Base-by-base conservation (phyloP, 2,329 filamentous ascomycete genomes). In the Exophiala sp. region DNA sequence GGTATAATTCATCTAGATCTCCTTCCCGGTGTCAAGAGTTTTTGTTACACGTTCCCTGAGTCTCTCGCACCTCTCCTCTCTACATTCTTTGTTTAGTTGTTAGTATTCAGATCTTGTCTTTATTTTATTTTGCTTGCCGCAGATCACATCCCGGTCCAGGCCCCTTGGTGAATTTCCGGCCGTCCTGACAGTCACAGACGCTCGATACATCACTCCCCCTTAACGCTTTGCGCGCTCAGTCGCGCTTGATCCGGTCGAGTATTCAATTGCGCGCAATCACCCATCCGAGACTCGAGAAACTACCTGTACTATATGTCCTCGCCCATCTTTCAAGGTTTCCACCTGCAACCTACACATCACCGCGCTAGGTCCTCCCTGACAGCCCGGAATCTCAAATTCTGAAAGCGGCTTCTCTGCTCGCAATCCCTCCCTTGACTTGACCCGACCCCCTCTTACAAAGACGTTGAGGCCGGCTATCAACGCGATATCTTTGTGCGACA, bases 301-400 rank as follows among this genome's bases (percentile, higher is more conserved):
- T 53, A 57, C 54, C 51, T 56, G 54, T 56, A 46, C 44, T 39
- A 44, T 53, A 40, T 42, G 22, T 30, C 39, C 45, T 23, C 24
- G 39, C 39, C 32, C 39, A 27, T 34, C 41, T 34, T 47, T 45
- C 24, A 50, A 41, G 50, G 48, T 41, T 51, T 46, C 51, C 54
- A 37, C 39, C 40, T 43, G 46, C 42, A 40, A 47, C 29, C 41
- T 41, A 53, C 44, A 45, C 50, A 44, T 38, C 40, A 19, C 19
- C 37, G 51, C 29, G 18, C 38, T 40, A 43, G 43, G 30, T 46
- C 43, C 41, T 35, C 42, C 47, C 29, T 57, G 54, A 57, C 54
- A 57, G 50, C 37, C 16, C 41, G 40, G 38, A 50, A 57, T 53
- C 51, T 54, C 54, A 57, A 57, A 57, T 57, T 54, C 47, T 52